These are phyloP conservation scores for Kurtzmaniella natalensis DNA, from an alignment of 1,139 yeast genomes.

Conservation along the genomic window DNA sequence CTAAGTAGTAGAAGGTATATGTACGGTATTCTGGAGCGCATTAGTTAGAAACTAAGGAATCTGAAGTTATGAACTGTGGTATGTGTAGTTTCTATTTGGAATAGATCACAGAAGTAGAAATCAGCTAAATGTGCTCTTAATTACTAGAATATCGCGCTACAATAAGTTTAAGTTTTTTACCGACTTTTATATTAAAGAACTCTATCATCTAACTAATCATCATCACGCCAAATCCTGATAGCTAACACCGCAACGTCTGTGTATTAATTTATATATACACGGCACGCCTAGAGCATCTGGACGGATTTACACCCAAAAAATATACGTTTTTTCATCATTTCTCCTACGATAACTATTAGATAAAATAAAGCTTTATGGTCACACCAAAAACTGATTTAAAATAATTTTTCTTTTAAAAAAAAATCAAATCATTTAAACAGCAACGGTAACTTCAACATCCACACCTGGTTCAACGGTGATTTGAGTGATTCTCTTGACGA, in stretches of 20 bases:
- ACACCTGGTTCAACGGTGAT: conserved; percentile 68
- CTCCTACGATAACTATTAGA: not conserved
- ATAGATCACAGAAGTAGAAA: no score
- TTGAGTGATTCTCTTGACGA: conserved; percentile 95
- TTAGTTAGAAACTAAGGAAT: no score
- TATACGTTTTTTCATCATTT: not conserved
- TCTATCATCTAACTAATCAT: not conserved
- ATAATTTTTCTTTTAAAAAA: not conserved
- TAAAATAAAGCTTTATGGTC: no score
- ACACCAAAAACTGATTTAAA: not conserved
- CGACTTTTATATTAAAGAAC: conserved; percentile 2
- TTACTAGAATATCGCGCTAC: no score
- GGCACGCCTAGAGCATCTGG: conserved; percentile 62
- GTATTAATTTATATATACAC: conserved; percentile 38
- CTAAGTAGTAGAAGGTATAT: not conserved
- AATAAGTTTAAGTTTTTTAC: not conserved
- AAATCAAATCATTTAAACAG: conserved; percentile 23
- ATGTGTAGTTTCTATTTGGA: no score
- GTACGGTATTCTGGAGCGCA: no score
- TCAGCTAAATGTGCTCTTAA: no score
- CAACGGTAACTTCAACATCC: conserved; percentile 39
- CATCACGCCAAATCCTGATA: conserved; percentile 49
- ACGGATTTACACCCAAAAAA: conserved; percentile 8
- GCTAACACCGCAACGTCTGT: conserved; percentile 62
- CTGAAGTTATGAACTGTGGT: no score